Percentiles rank a stretch among this genome's conserved stretches.
Evolutionary conservation across 768 basidiomycete genomes (phyloP).

Genomic region (Kwoniella bestiolae): DNA sequence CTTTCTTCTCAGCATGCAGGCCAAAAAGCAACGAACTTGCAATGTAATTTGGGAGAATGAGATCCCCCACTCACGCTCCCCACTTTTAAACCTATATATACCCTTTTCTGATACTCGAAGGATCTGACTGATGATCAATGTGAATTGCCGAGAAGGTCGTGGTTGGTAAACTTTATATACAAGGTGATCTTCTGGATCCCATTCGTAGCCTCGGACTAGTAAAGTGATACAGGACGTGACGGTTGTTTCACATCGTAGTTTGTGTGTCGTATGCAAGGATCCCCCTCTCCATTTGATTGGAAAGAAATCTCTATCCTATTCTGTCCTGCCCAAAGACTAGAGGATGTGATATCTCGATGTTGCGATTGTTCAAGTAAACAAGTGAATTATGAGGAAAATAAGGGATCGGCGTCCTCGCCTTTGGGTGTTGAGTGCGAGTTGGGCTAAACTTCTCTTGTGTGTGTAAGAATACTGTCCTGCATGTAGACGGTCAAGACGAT

Average conservation of each 20-base stretch:
- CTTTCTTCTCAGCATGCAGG: too few species aligned
- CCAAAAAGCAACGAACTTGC: too few species aligned
- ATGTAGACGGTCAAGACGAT: neutral
- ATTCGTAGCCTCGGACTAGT: neutral
- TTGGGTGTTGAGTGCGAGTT: neutral
- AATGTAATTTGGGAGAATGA: too few species aligned
- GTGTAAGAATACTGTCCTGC: neutral
- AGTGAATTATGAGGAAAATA: neutral
- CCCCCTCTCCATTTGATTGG: too few species aligned
- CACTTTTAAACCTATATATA: slow-evolving; percentile 1
- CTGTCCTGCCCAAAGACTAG: neutral
- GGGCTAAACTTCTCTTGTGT: neutral
- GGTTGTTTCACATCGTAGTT: too few species aligned
- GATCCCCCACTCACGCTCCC: too few species aligned
- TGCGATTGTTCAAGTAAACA: neutral
- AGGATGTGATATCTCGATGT: neutral
- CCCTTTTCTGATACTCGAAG: neutral
- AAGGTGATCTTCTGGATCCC: neutral
- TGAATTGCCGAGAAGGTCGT: slow-evolving; percentile 4
- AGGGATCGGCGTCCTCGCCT: neutral
- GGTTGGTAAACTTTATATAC: neutral
- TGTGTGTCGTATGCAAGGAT: too few species aligned
- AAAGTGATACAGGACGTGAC: neutral
- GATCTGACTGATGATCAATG: neutral
- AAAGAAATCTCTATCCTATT: neutral